Evolutionary conservation across 2,329 filamentous ascomycete genomes (phyloP).

Genomic region (Chaetothyriales sp.): DNA sequence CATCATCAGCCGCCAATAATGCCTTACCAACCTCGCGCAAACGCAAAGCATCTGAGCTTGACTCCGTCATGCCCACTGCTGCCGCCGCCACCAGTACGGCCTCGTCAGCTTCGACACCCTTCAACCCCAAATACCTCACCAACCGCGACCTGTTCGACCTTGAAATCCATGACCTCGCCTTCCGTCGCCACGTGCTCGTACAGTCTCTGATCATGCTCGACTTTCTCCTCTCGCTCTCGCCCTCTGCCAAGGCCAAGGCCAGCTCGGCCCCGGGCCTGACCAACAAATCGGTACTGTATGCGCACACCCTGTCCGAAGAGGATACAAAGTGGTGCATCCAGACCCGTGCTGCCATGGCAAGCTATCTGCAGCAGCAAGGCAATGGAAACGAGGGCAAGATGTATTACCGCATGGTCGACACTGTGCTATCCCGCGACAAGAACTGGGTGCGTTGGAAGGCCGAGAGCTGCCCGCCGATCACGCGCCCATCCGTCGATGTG

Average conservation of each 20-base stretch:
- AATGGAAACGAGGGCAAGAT: conserved; percentile 66
- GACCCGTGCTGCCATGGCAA: conserved; percentile 64
- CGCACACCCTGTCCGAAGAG: conserved; percentile 61
- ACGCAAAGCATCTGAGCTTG: conserved; percentile 46
- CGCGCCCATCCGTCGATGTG: conserved; percentile 54
- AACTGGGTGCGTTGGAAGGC: conserved; percentile 99
- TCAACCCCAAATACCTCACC: conserved; percentile 98
- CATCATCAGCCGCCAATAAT: conserved; percentile 36
- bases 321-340: conserved; percentile 73
- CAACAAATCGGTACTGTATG: conserved; percentile 80
- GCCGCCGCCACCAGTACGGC: no score
- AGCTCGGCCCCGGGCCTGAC: conserved; percentile 38
- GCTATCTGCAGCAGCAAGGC: conserved; percentile 54
- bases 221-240: conserved; percentile 80
- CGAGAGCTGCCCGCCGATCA: conserved; percentile 78
- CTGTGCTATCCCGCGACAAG: conserved; percentile 85
- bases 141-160: conserved; percentile 90
- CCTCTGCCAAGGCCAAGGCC: conserved; percentile 66
- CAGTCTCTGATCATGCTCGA: conserved; percentile 90
- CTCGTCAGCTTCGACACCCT: conserved; percentile 43
- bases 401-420: conserved; percentile 93
- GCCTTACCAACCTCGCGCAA: background rate
- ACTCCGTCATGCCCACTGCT: conserved; percentile 1
- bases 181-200: conserved; percentile 84
- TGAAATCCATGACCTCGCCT: conserved; percentile 88